phyloP scores from a whole-genome alignment of 495 filamentous ascomycete genomes.

The Annulohypoxylon stygium region DNA sequence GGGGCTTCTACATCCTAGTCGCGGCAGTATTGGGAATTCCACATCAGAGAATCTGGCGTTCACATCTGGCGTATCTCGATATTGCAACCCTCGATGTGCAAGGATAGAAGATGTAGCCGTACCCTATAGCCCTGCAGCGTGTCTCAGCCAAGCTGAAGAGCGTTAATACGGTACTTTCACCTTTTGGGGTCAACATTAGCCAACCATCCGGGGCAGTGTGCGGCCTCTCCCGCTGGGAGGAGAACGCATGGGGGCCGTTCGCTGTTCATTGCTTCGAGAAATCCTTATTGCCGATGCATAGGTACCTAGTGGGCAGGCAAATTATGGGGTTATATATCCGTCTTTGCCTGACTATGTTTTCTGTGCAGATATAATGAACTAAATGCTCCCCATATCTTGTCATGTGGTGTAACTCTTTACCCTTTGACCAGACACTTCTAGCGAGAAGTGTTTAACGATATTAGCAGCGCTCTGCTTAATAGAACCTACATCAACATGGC shows the following conservation, averaged over 20 bases:
- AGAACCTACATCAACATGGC: conserved; percentile 13
- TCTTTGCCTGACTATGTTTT: neutral
- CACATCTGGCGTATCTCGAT: conserved; percentile 22
- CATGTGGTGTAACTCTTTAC: neutral
- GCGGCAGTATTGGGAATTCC: conserved; percentile 21
- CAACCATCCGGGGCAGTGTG: neutral
- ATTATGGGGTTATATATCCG: conserved; percentile 11
- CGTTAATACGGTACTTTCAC: conserved; percentile 10
- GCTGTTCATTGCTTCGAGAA: conserved; percentile 24
- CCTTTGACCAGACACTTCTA: conserved; percentile 9
- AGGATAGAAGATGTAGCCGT: conserved; percentile 8
- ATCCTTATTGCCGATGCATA: neutral
- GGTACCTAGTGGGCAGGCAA: neutral
- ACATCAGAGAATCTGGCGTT: conserved; percentile 12
- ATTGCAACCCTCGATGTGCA: conserved; percentile 13
- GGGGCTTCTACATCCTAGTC: conserved; percentile 25
- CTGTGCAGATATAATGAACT: neutral
- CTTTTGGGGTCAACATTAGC: neutral
- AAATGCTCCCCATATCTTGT: neutral
- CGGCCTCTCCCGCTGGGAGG: neutral
- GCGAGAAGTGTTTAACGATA: neutral
- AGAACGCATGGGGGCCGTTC: conserved; percentile 7
- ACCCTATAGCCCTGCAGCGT: conserved; percentile 13
- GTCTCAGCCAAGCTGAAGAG: conserved; percentile 37
- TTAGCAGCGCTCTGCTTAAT: neutral